Evolutionary conservation across 768 basidiomycete genomes (phyloP), one percentile per base, ranked within the genome.

Genomic region (Chalciporus piperatus): DNA sequence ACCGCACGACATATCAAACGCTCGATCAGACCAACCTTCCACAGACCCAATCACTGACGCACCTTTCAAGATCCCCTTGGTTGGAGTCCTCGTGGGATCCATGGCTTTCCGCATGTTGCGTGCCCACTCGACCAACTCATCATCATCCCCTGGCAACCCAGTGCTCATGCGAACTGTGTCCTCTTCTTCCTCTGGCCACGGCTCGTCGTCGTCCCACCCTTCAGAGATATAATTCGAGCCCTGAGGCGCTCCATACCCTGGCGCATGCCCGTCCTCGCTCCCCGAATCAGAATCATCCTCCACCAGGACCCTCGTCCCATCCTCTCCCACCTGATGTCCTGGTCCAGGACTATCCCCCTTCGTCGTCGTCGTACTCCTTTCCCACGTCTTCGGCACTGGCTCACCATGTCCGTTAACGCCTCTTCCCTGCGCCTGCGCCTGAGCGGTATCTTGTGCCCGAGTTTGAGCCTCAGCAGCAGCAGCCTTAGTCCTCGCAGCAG

Each of bases 31-130:
- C 41, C 41, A 42, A 50, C 59, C 41, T 3, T 14, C 8, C 42
- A 23, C 28, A 25, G 19, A 28, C 25, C 40, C 25, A 4, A 19
- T 6, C 41, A 58, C 20, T 20, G 4, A 54, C 64, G 27, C 41
- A 81, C 85, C 66, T 69, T 98, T 99, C 55, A 99, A 72, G 51
- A 99, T 98, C 19, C 96, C 92, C 68, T 79, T 90, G 25, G 82
- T 72, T 3, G 92, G 93, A 56, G 72, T 61, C 59, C 80, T 73
- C 35, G 77, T 72, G 69, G 81, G 73, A 74, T 95, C 86, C 23
- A 86, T 59, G 65, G 86, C 87, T 60, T 88, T 71, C 59, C 92
- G 81, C 52, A 92, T 61, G 56, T 85, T 77, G 30, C 81, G 74
- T 39, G 87, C 90, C 91, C 91, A 93, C 19, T 87, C 83, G 61